Evolutionary conservation across 495 filamentous ascomycete species (phyloP).

Genomic region (Aspergillus diversus): DNA sequence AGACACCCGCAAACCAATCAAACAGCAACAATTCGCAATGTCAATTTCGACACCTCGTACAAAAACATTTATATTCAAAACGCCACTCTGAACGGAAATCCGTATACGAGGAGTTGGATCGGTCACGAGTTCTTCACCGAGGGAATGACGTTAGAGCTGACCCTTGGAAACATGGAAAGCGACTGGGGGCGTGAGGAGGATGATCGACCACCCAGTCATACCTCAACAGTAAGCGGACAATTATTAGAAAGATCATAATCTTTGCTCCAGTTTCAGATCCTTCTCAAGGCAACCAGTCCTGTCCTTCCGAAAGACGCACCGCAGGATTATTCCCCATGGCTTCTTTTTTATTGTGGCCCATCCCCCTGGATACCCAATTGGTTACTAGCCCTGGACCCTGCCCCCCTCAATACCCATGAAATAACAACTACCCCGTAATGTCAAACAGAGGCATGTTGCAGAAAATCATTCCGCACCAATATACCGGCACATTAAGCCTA

Average conservation of each 20-base stretch:
- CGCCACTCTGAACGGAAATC: slow-evolving; percentile 64
- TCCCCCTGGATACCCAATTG: neutral
- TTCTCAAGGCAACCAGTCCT: slow-evolving; percentile 23
- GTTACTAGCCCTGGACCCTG: neutral
- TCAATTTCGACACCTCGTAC: slow-evolving; percentile 62
- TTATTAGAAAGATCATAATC: neutral
- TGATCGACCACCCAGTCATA: slow-evolving; percentile 61
- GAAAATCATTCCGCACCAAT: neutral
- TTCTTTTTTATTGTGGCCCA: too few relatives aligned
- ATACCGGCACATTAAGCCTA: neutral
- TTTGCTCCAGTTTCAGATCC: slow-evolving; percentile 34
- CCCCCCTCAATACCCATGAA: neutral
- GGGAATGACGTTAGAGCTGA: slow-evolving; percentile 68
- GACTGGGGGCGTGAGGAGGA: slow-evolving; percentile 64
- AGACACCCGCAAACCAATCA: slow-evolving; percentile 59
- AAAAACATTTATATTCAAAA: slow-evolving; percentile 68
- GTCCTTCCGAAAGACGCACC: neutral
- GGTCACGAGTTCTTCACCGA: slow-evolving; percentile 74
- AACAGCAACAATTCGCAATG: slow-evolving; percentile 60
- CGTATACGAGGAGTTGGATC: slow-evolving; percentile 72
- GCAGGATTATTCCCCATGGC: neutral
- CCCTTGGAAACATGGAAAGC: slow-evolving; percentile 65
- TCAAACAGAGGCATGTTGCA: neutral
- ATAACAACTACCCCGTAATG: neutral
- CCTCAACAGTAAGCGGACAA: neutral